Evolutionary conservation across 192 early-diverging fungal species (phyloP).

Genomic region (Backusella australiensis): DNA sequence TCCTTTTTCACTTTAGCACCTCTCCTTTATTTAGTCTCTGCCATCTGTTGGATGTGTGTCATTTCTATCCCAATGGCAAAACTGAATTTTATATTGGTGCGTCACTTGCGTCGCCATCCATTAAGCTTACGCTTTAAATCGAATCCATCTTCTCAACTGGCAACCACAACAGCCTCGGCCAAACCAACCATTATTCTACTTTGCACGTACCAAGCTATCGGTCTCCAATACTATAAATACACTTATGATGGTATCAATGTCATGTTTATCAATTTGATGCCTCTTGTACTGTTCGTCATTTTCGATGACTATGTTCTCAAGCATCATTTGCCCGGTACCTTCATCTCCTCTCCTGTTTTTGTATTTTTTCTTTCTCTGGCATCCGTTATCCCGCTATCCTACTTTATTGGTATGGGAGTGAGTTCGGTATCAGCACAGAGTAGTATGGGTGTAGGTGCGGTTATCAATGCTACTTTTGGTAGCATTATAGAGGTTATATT

Average conservation of each 20-base stretch:
- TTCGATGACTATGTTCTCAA: constrained; percentile 75
- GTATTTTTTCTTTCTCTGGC: constrained; percentile 70
- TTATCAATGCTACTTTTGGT: constrained; percentile 98
- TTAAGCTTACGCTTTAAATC: constrained; percentile 70
- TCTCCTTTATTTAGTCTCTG: constrained; percentile 70
- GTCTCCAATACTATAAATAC: constrained; percentile 96
- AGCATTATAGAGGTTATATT: constrained; percentile 95
- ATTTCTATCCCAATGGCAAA: constrained; percentile 95
- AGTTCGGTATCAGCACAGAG: constrained; percentile 96
- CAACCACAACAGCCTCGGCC: constrained; percentile 12
- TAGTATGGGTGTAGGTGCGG: constrained; percentile 87
- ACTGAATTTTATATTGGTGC: constrained; percentile 75
- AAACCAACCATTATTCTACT: constrained; percentile 67
- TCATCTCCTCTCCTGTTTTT: constrained; percentile 56
- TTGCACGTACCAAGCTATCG: constrained; percentile 85
- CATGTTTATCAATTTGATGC: constrained; percentile 90
- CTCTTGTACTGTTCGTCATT: constrained; percentile 80
- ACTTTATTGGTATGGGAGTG: constrained; percentile 97
- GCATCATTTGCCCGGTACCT: constrained; percentile 47
- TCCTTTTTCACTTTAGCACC: constrained; percentile 58
- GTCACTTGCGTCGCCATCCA: constrained; percentile 78
- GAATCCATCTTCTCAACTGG: constrained; percentile 37
- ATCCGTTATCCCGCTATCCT: constrained; percentile 88
- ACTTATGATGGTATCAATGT: constrained; percentile 97
- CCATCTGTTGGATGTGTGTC: constrained; percentile 82